Percentiles rank a stretch among this genome's conserved stretches.
Conservation (phyloP, 345 rosid species). For the Durio zibethinus region DNA sequence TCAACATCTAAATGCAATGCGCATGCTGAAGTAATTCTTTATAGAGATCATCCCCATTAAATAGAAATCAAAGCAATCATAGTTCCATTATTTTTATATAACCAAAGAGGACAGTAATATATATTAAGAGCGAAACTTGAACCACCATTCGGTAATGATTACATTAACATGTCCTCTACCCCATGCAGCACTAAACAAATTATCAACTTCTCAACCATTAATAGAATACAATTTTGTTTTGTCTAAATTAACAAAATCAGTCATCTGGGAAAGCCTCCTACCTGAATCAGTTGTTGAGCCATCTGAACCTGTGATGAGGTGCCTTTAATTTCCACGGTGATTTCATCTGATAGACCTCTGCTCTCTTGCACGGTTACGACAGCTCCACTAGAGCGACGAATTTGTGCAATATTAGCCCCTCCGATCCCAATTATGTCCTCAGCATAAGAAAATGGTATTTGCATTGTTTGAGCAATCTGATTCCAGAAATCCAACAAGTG, state of each 20-base stretch:
- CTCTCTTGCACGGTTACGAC: conserved; percentile 69
- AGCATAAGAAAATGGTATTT: conserved; percentile 74
- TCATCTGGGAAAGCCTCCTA: conserved; percentile 18
- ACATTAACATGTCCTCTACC: not conserved
- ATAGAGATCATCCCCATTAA: not conserved
- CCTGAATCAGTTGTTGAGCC: conserved; percentile 80
- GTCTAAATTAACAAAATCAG: not conserved
- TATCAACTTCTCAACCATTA: not conserved
- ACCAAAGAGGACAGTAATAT: not conserved
- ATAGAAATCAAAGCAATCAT: not conserved
- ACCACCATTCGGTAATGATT: too few relatives aligned
- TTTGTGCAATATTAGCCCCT: conserved; percentile 71
- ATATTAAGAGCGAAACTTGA: not conserved
- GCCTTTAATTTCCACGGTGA: conserved; percentile 82
- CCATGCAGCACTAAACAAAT: not conserved
- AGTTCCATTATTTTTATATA: not conserved
- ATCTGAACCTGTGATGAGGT: conserved; percentile 65
- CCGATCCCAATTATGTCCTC: conserved; percentile 78
- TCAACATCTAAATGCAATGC: not conserved
- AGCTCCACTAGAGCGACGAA: conserved; percentile 73
- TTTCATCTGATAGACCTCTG: conserved; percentile 57
- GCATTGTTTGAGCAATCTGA: conserved; percentile 78
- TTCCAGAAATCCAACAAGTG: not conserved
- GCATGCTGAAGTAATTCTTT: not conserved
- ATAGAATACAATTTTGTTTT: not conserved